A percentile compares a stretch with the other conserved stretches of the same genome.
Conservation (phyloP, 2,329 filamentous ascomycete species). For the Gaeumannomyces tritici region DNA sequence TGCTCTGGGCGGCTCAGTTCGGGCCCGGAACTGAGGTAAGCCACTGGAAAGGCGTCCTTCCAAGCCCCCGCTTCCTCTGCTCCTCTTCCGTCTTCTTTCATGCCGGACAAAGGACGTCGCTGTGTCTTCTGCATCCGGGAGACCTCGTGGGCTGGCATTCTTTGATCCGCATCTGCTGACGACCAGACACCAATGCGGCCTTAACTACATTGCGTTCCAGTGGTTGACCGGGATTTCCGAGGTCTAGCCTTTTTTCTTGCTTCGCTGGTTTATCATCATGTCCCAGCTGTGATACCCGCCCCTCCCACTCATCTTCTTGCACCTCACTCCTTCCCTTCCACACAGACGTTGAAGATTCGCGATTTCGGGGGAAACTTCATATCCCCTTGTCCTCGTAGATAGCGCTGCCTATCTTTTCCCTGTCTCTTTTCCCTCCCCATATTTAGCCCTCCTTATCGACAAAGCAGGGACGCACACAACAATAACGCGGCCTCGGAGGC, state of each 20-base stretch:
- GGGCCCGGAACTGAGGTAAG: not conserved
- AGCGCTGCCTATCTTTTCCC: not conserved
- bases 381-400: not conserved
- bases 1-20: not conserved
- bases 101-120: not conserved
- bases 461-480: not conserved
- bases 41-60: not conserved
- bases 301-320: not conserved
- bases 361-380: not conserved
- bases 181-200: not conserved
- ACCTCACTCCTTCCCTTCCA: no score
- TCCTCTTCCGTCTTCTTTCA: not conserved
- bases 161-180: not conserved
- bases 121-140: not conserved
- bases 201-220: not conserved
- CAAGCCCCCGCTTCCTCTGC: not conserved
- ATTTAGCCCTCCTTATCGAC: not conserved
- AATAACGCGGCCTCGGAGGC: not conserved
- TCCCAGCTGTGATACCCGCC: not conserved
- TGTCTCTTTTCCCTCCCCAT: not conserved
- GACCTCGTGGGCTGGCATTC: not conserved
- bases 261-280: not conserved
- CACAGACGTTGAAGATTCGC: not conserved
- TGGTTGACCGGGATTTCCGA: not conserved
- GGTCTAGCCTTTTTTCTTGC: not conserved